These are phyloP conservation scores for Globisporangium polare DNA, from an alignment of 352 stramenopile genomes.

Conservation along the genomic window DNA sequence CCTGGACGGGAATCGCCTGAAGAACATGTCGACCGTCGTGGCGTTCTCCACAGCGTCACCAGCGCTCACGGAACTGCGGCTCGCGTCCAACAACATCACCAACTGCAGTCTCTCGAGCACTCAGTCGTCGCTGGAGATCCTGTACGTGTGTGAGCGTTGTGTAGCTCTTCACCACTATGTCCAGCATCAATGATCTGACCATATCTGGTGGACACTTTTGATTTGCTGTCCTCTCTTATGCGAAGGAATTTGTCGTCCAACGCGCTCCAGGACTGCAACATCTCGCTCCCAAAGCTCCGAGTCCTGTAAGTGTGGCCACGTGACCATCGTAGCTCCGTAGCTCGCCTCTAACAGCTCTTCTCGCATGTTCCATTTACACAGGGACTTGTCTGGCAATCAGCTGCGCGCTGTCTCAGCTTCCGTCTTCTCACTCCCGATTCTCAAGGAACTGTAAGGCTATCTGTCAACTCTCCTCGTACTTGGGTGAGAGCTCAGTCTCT, in stretches of 20 bases:
- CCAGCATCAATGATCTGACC: not conserved
- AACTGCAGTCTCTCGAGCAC: slow-evolving; percentile 13
- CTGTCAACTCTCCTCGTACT: no score
- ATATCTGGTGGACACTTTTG: not conserved
- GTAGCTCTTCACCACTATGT: no score
- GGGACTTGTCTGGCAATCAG: slow-evolving; percentile 17
- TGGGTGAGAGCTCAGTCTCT: no score
- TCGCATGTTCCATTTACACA: not conserved
- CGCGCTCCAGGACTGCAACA: slow-evolving; percentile 13
- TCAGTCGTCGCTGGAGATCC: slow-evolving; percentile 2
- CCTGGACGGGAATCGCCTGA: slow-evolving; percentile 18
- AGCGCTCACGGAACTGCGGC: slow-evolving; percentile 15
- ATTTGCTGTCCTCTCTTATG: not conserved
- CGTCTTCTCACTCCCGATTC: slow-evolving; percentile 10
- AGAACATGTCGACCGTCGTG: slow-evolving; percentile 10
- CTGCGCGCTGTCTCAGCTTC: slow-evolving; percentile 13
- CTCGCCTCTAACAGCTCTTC: not conserved
- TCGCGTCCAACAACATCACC: slow-evolving; percentile 18
- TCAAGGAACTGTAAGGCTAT: no score
- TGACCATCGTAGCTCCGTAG: not conserved
- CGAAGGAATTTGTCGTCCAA: slow-evolving; percentile 24
- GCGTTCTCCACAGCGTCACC: slow-evolving; percentile 2
- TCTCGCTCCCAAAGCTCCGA: slow-evolving; percentile 12
- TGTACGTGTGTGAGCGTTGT: slow-evolving; percentile 6
- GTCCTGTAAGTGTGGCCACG: slow-evolving; percentile 9